Evolutionary conservation across 805 yeast genomes (phyloP).

Genomic region (Sugiyamaella americana): DNA sequence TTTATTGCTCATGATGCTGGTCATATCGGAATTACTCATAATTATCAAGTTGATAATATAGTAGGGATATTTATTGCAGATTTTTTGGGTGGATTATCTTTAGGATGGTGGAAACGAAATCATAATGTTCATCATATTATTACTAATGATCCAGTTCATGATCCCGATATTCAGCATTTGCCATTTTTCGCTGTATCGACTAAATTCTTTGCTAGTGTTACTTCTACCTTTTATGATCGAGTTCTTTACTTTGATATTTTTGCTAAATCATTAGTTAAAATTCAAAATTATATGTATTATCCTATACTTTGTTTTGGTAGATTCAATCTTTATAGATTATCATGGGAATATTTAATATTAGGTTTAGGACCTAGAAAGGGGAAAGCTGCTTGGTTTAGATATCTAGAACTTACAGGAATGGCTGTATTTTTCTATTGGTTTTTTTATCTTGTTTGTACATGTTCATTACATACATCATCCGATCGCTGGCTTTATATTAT

Average conservation of each 20-base stretch:
- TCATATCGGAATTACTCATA: slow-evolving; percentile 75
- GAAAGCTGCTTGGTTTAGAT: slow-evolving; percentile 80
- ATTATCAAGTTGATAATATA: slow-evolving; percentile 67
- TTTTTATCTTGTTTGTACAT: slow-evolving; percentile 55
- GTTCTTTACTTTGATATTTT: slow-evolving; percentile 59
- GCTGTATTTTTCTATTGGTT: slow-evolving; percentile 74
- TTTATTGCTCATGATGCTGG: slow-evolving; percentile 91
- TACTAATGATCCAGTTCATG: slow-evolving; percentile 91
- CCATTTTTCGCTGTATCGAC: slow-evolving; percentile 87
- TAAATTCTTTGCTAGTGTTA: slow-evolving; percentile 58
- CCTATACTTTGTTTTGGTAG: slow-evolving; percentile 78
- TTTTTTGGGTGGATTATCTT: slow-evolving; percentile 77
- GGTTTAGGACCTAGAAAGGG: slow-evolving; percentile 80
- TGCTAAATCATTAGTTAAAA: slow-evolving; percentile 51
- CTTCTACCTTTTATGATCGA: slow-evolving; percentile 74
- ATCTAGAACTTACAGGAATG: slow-evolving; percentile 67
- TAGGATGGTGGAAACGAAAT: slow-evolving; percentile 94
- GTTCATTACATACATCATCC: slow-evolving; percentile 46
- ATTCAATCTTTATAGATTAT: slow-evolving; percentile 73
- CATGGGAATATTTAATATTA: slow-evolving; percentile 69
- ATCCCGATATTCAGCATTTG: slow-evolving; percentile 88
- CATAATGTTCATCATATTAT: slow-evolving; percentile 90
- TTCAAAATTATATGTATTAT: slow-evolving; percentile 68
- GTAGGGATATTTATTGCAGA: slow-evolving; percentile 70
- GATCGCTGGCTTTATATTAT: slow-evolving; percentile 54